Conservation (phyloP, 2,329 filamentous ascomycete genomes). For the Neonectria hederae region DNA sequence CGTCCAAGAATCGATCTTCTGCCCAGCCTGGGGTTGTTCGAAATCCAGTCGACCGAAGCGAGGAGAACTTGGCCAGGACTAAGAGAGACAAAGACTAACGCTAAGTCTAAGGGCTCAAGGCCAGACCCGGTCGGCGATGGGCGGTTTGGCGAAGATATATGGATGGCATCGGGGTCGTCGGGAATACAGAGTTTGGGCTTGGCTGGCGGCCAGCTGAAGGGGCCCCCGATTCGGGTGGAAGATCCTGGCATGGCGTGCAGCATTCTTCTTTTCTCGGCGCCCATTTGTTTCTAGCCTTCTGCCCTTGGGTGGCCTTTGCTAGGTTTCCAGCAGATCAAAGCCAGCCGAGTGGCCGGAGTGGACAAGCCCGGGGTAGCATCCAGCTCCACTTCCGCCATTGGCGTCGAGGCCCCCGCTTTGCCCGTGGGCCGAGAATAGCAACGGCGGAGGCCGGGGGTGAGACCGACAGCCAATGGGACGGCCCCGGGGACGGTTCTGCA, state of each 20-base stretch:
- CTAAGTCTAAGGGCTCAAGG: neutral
- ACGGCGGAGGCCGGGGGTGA: neutral
- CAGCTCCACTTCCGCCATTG: neutral
- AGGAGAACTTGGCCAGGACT: neutral
- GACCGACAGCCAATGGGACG: conserved; percentile 2
- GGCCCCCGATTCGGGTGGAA: conserved; percentile 2
- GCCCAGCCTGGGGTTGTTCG: conserved; percentile 2
- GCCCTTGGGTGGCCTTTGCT: neutral
- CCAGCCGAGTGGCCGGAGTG: neutral
- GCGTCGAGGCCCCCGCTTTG: neutral
- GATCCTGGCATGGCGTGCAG: conserved; percentile 11
- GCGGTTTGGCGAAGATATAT: conserved; percentile 16
- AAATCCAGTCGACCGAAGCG: conserved; percentile 16
- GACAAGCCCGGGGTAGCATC: conserved; percentile 6
- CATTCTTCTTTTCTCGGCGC: neutral
- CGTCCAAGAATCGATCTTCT: conserved; percentile 1
- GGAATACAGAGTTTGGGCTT: neutral
- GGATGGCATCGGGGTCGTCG: neutral
- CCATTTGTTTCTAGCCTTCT: neutral
- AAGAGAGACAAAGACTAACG: neutral
- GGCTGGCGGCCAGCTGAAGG: conserved; percentile 1
- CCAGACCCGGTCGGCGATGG: conserved; percentile 9
- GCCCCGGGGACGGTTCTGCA: neutral
- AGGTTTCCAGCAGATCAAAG: conserved; percentile 3
- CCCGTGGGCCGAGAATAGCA: conserved; percentile 14